A percentile compares a stretch with the other conserved stretches of the same genome.
phyloP scores from a whole-genome alignment of 768 basidiomycete genomes.

The Leucocoprinus leucothites region DNA sequence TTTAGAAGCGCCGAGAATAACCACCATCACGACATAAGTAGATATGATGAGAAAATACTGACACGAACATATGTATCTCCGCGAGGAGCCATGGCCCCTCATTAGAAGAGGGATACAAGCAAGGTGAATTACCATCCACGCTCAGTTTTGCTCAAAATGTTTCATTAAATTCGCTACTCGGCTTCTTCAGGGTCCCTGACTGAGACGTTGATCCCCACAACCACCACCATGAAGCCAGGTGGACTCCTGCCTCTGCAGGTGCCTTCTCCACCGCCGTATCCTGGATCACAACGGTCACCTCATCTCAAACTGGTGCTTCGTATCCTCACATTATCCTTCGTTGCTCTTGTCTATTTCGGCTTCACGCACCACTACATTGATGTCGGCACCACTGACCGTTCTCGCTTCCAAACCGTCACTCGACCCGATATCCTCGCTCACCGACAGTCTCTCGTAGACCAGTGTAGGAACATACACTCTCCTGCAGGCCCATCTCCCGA shows the following conservation, averaged over 20 bases:
- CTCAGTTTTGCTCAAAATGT: background rate
- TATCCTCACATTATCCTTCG: background rate
- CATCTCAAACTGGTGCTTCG: too few species aligned
- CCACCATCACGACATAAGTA: too few species aligned
- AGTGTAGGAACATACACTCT: constrained; percentile 17
- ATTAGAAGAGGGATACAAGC: background rate
- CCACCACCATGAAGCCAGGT: background rate
- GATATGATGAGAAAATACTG: constrained; percentile 4
- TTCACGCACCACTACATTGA: background rate
- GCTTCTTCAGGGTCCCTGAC: background rate
- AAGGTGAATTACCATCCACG: background rate
- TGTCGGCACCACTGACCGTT: background rate
- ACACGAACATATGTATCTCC: background rate
- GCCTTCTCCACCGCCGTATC: background rate
- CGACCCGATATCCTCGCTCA: constrained; percentile 4
- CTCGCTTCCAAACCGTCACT: background rate
- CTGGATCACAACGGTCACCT: too few species aligned
- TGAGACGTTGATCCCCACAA: background rate
- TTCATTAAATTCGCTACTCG: background rate
- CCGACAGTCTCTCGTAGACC: constrained; percentile 4
- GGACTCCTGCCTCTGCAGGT: constrained; percentile 4
- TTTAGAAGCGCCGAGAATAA: too few species aligned
- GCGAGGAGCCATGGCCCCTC: background rate
- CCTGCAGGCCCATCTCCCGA: constrained; percentile 24
- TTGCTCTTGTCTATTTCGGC: background rate